These are phyloP conservation scores for Paspalum vaginatum DNA, from an alignment of 176 grass and related monocot genomes.

Conservation along the genomic window DNA sequence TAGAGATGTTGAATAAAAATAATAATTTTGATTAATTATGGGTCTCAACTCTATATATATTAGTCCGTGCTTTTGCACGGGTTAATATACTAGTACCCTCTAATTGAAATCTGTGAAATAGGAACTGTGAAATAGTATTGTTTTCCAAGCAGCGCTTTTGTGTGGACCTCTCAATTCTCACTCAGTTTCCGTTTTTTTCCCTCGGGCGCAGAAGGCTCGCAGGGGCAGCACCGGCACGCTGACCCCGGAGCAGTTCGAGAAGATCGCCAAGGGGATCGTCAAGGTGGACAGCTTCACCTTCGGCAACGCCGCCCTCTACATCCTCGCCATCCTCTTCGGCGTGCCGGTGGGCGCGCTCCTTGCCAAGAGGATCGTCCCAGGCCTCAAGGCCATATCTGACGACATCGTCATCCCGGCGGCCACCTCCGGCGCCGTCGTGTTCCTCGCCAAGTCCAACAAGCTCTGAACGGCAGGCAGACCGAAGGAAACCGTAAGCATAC, in stretches of 20 bases:
- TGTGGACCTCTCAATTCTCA: not conserved
- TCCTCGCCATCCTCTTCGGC: constrained; percentile 57
- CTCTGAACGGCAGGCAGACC: constrained; percentile 29
- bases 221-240: not conserved
- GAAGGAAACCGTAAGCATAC: not conserved
- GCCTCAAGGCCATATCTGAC: constrained; percentile 58
- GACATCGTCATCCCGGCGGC: constrained; percentile 71
- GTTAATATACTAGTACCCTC: no score
- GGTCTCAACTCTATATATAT: no score
- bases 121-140: no score
- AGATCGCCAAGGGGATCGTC: constrained; percentile 23
- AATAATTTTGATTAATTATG: no score
- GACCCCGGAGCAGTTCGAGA: not conserved
- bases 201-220: not conserved
- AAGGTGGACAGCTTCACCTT: constrained; percentile 46
- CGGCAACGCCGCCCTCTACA: constrained; percentile 42
- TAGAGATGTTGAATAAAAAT: no score
- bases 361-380: constrained; percentile 62
- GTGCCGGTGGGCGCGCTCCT: constrained; percentile 54
- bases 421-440: constrained; percentile 63
- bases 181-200: not conserved
- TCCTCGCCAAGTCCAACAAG: constrained; percentile 63
- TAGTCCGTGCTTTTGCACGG: no score
- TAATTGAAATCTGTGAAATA: not conserved
- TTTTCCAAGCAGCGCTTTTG: not conserved